phyloP scores from a whole-genome alignment of 176 grass and related monocot genomes.

The Dactylis glomerata region DNA sequence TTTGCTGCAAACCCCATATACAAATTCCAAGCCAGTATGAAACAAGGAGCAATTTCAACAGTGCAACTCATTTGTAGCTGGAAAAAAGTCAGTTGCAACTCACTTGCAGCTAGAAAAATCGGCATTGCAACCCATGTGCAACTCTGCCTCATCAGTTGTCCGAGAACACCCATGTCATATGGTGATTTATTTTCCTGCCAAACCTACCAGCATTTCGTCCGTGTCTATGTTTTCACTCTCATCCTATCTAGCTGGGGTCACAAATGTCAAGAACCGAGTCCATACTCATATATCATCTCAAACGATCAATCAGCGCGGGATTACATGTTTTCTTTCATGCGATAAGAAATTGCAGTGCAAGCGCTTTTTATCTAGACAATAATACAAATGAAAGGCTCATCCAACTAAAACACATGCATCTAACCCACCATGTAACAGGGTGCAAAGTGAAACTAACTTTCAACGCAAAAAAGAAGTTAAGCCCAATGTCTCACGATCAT shows the following conservation, averaged over 20 bases:
- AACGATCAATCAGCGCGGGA: background rate
- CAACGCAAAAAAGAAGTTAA: background rate
- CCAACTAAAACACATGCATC: background rate
- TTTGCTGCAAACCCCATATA: too few species aligned
- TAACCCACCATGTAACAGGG: background rate
- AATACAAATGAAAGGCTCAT: background rate
- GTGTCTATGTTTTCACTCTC: background rate
- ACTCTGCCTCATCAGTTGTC: background rate
- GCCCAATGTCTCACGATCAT: background rate
- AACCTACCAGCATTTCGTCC: too few species aligned
- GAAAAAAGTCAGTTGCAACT: too few species aligned
- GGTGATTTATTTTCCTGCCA: too few species aligned
- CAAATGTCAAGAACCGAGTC: background rate
- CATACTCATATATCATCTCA: background rate
- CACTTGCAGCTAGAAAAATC: background rate
- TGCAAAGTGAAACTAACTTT: background rate
- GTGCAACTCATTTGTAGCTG: background rate
- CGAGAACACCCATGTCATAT: too few species aligned
- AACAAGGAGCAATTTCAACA: too few species aligned
- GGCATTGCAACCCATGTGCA: background rate
- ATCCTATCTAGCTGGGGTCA: background rate
- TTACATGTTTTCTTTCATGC: too few species aligned
- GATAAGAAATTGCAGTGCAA: background rate
- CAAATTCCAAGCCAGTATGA: too few species aligned
- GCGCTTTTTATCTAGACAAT: background rate